Evolutionary conservation across 2,329 filamentous ascomycete genomes (phyloP).

Genomic region (Colletotrichum sp.): DNA sequence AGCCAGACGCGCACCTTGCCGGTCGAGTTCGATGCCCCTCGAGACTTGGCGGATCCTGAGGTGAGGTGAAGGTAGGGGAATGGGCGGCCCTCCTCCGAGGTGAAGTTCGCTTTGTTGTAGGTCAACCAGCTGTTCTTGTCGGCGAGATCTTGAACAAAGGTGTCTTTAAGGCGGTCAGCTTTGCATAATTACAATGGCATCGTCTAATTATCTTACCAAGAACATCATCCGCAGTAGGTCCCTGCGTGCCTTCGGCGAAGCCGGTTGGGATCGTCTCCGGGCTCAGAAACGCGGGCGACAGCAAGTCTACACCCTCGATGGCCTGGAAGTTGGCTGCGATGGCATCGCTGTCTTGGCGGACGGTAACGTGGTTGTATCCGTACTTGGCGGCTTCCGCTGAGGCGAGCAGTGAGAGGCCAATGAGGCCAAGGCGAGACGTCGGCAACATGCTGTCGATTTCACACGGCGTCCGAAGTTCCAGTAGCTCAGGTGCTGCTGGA

Average conservation of each 20-base stretch:
- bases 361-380: slow-evolving; percentile 17
- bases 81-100: slow-evolving; percentile 27
- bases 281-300: slow-evolving; percentile 29
- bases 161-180: slow-evolving; percentile 5
- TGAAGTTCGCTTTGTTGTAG: slow-evolving; percentile 26
- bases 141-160: slow-evolving; percentile 25
- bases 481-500: not conserved
- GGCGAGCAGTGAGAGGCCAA: slow-evolving; percentile 14
- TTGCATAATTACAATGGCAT: fast-evolving
- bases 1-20: slow-evolving; percentile 34
- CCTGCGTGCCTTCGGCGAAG: slow-evolving; percentile 31
- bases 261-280: slow-evolving; percentile 25
- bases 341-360: slow-evolving; percentile 15
- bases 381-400: slow-evolving; percentile 15
- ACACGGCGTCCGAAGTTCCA: not conserved
- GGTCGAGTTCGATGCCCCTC: slow-evolving; percentile 12
- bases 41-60: not conserved
- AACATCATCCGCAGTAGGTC: slow-evolving; percentile 27
- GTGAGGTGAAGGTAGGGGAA: slow-evolving; percentile 25
- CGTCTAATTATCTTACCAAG: not conserved
- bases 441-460: not conserved
- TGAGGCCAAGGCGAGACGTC: not conserved
- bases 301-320: slow-evolving; percentile 23
- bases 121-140: slow-evolving; percentile 28
- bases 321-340: slow-evolving; percentile 16